Percentiles rank a stretch among this genome's conserved stretches.
These are phyloP conservation scores for Colletotrichum tropicale DNA, from an alignment of 2,329 filamentous ascomycete species.

Conservation along the genomic window DNA sequence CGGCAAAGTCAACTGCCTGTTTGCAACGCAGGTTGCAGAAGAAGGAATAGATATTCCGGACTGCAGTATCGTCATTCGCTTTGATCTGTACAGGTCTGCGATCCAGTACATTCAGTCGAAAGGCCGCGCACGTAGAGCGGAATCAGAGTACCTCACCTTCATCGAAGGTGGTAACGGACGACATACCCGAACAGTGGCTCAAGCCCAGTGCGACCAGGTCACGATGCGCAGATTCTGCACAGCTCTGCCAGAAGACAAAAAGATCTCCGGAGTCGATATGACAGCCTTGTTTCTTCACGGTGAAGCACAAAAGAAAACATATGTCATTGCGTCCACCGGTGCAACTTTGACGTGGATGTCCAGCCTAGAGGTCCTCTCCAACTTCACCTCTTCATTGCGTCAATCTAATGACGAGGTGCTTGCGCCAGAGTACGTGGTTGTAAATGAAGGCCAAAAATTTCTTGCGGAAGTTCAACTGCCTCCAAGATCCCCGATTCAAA, in stretches of 20 bases:
- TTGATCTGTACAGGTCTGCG: slow-evolving; percentile 86
- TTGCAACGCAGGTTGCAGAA: slow-evolving; percentile 71
- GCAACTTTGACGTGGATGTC: slow-evolving; percentile 81
- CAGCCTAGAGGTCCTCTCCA: slow-evolving; percentile 72
- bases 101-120: slow-evolving; percentile 96
- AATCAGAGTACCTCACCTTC: slow-evolving; percentile 87
- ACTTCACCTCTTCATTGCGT: slow-evolving; percentile 74
- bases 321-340: slow-evolving; percentile 68
- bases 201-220: slow-evolving; percentile 65
- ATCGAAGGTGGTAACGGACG: slow-evolving; percentile 70
- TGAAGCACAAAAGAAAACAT: slow-evolving; percentile 53
- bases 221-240: slow-evolving; percentile 79
- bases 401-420: slow-evolving; percentile 39
- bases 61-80: slow-evolving; percentile 73
- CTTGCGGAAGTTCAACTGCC: slow-evolving; percentile 82
- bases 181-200: slow-evolving; percentile 61
- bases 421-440: slow-evolving; percentile 66
- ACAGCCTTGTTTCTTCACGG: slow-evolving; percentile 60
- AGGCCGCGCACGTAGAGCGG: slow-evolving; percentile 78
- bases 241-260: slow-evolving; percentile 74
- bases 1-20: slow-evolving; percentile 66
- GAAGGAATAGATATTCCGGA: slow-evolving; percentile 73
- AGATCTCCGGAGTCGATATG: slow-evolving; percentile 64
- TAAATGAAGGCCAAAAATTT: slow-evolving; percentile 61
- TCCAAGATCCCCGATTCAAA: slow-evolving; percentile 72